phyloP scores from a whole-genome alignment of 148 eudicot genomes.

The Fagopyrum homotropicum region DNA sequence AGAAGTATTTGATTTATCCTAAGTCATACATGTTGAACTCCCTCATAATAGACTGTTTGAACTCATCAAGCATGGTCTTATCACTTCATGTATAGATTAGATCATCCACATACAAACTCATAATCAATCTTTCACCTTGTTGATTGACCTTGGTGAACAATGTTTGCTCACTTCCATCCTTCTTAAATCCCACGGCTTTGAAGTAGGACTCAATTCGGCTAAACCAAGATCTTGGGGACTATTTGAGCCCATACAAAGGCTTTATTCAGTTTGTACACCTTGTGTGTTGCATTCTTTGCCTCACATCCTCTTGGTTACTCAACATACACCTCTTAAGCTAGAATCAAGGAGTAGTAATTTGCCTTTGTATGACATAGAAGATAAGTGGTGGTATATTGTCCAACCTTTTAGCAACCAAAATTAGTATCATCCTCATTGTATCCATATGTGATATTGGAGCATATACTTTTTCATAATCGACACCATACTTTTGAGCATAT shows the following conservation, averaged over 20 bases:
- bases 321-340: not conserved
- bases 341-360: not conserved
- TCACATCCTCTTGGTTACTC: not conserved
- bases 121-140: not conserved
- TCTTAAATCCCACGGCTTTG: not conserved
- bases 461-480: not conserved
- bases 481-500: not conserved
- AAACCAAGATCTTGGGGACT: conserved; percentile 16
- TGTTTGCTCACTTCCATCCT: not conserved
- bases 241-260: conserved; percentile 18
- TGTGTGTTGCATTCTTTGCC: not conserved
- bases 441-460: not conserved
- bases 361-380: no score
- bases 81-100: conserved; percentile 10
- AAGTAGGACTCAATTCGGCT: conserved; percentile 9
- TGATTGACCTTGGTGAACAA: not conserved
- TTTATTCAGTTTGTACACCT: not conserved
- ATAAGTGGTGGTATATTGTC: not conserved
- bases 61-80: not conserved
- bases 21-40: conserved; percentile 14
- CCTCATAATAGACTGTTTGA: not conserved
- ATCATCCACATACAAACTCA: conserved; percentile 19
- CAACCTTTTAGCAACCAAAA: not conserved
- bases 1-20: conserved; percentile 12
- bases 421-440: not conserved